Percentiles rank a stretch among this genome's conserved stretches.
phyloP scores from a whole-genome alignment of 2,329 filamentous ascomycete species.

The Fusarium sp. region DNA sequence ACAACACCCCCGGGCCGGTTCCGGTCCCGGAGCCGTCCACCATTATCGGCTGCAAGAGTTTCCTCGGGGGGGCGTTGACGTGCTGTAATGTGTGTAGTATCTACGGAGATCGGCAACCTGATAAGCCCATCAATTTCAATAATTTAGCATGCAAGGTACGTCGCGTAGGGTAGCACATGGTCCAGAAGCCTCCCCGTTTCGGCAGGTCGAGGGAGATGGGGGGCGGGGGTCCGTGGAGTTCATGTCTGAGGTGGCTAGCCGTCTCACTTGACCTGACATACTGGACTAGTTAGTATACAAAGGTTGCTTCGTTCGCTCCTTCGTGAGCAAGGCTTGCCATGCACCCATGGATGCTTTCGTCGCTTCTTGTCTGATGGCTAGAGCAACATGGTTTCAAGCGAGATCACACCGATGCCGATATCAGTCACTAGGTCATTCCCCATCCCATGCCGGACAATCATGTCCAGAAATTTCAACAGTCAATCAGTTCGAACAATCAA shows the following conservation, averaged over 20 bases:
- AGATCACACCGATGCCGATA: background rate
- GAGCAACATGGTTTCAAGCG: background rate
- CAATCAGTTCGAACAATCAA: background rate
- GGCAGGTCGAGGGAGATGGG: slow-evolving; percentile 32
- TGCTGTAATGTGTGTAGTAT: background rate
- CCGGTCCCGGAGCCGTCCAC: slow-evolving; percentile 38
- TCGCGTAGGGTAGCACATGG: background rate
- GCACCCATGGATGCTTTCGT: background rate
- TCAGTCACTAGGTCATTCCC: background rate
- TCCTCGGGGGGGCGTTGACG: slow-evolving; percentile 1
- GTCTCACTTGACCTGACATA: slow-evolving; percentile 5
- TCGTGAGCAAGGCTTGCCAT: background rate
- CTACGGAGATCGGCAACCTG: slow-evolving; percentile 8
- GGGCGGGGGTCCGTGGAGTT: background rate
- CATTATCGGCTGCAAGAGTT: slow-evolving; percentile 8
- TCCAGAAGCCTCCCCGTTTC: slow-evolving; percentile 37
- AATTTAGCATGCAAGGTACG: slow-evolving; percentile 7
- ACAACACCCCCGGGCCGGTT: slow-evolving; percentile 38
- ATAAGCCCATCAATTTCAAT: background rate
- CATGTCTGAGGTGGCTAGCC: background rate
- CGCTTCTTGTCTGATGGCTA: background rate
- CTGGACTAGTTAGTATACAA: background rate
- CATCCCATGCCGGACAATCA: background rate
- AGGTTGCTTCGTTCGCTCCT: background rate
- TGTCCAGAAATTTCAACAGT: background rate